Percentiles rank a stretch among this genome's conserved stretches.
Conservation (phyloP, 176 grass and related monocot species). For the Metroxylon sagu region DNA sequence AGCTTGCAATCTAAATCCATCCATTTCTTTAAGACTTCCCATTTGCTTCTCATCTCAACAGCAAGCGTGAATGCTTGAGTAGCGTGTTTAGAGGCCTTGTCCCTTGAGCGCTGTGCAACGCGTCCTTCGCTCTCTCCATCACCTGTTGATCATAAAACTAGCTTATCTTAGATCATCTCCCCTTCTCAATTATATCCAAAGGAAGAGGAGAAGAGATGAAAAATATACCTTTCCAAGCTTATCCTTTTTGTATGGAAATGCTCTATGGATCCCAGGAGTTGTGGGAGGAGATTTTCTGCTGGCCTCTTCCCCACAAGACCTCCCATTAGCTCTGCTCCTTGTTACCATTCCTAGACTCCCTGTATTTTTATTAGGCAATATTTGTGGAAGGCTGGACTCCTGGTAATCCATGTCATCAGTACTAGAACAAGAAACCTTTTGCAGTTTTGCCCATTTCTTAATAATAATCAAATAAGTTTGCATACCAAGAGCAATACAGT, state of each 20-base stretch:
- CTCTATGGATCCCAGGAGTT: background rate
- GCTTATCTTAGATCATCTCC: background rate
- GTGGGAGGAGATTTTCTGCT: conserved; percentile 15
- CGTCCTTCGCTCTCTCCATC: conserved; percentile 12
- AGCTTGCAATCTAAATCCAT: too few species aligned
- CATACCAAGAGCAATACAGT: conserved; percentile 65
- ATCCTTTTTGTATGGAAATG: conserved; percentile 33
- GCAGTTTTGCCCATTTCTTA: too few species aligned
- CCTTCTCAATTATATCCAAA: background rate
- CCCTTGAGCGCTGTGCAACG: background rate
- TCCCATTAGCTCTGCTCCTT: conserved; percentile 41
- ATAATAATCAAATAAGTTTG: background rate
- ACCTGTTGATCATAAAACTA: background rate
- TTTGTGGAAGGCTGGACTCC: conserved; percentile 62
- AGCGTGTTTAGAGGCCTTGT: conserved; percentile 34
- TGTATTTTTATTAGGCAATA: conserved; percentile 13
- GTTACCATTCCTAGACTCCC: conserved; percentile 18
- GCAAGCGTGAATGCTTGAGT: conserved; percentile 45
- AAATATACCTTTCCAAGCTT: conserved; percentile 31
- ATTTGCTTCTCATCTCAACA: conserved; percentile 29
- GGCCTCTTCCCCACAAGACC: conserved; percentile 2
- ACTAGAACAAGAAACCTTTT: background rate
- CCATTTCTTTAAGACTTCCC: too few species aligned
- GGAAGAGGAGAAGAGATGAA: background rate
- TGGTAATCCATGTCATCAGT: background rate